These are phyloP conservation scores for Haplosporangium sp. DNA, from an alignment of 371 early-diverging fungal species.

Conservation along the genomic window DNA sequence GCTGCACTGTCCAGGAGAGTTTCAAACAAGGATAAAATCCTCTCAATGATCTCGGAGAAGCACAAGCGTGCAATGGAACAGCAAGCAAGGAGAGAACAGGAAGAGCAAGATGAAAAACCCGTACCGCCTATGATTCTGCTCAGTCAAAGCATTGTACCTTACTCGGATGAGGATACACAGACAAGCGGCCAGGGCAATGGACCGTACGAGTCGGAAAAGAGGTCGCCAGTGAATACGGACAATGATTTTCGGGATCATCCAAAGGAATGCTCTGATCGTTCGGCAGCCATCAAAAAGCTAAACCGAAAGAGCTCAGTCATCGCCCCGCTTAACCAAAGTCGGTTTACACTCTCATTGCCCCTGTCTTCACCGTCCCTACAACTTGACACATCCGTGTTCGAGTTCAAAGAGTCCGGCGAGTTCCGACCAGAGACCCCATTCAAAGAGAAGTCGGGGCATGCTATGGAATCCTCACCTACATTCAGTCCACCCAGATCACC, in stretches of 20 bases:
- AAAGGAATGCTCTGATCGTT: constrained; percentile 12
- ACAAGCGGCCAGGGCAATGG: constrained; percentile 5
- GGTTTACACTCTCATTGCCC: constrained; percentile 13
- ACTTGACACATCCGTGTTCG: background rate
- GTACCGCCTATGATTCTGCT: constrained; percentile 52
- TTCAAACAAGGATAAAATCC: constrained; percentile 41
- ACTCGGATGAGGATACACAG: constrained; percentile 15
- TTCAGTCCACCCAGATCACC: constrained; percentile 24
- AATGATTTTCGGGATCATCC: background rate
- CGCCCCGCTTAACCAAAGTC: background rate
- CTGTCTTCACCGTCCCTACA: constrained; percentile 12
- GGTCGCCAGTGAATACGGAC: constrained; percentile 5
- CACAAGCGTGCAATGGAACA: constrained; percentile 45
- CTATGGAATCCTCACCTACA: constrained; percentile 16
- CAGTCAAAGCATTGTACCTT: constrained; percentile 37
- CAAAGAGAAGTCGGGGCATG: background rate
- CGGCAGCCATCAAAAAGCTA: constrained; percentile 20
- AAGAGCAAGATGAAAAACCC: constrained; percentile 32
- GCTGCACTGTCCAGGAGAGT: constrained; percentile 26
- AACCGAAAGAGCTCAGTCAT: constrained; percentile 25
- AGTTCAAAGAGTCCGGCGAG: background rate
- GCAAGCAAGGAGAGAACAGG: constrained; percentile 31
- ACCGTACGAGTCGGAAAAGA: constrained; percentile 9
- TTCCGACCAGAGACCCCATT: background rate
- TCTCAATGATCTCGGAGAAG: constrained; percentile 47